Conservation (phyloP, 2,329 filamentous ascomycete species). For the Neofusicoccum umdonicola region DNA sequence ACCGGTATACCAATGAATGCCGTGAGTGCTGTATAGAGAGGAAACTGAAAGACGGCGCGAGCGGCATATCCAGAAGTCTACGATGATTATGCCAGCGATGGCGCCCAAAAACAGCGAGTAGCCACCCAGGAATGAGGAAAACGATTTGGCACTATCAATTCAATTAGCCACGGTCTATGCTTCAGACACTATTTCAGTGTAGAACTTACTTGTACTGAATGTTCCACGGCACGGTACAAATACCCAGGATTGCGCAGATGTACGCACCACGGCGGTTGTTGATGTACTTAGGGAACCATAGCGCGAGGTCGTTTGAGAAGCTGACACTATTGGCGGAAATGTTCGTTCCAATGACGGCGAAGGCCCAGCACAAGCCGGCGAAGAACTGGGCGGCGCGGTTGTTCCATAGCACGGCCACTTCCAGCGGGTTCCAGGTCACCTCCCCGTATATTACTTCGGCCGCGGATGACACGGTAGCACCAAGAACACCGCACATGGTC, state of each 20-base stretch:
- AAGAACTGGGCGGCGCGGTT: constrained; percentile 16
- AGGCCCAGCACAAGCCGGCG: constrained; percentile 15
- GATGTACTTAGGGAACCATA: constrained; percentile 18
- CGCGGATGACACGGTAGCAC: constrained; percentile 7
- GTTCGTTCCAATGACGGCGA: constrained; percentile 21
- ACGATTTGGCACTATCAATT: constrained; percentile 24
- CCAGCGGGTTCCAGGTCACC: constrained; percentile 24
- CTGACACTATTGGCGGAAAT: constrained; percentile 18
- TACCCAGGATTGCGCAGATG: constrained; percentile 36
- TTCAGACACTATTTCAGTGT: constrained; percentile 33
- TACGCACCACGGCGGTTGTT: constrained; percentile 30
- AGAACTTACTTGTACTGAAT: constrained; percentile 6
- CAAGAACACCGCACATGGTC: constrained; percentile 13
- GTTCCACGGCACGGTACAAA: constrained; percentile 23
- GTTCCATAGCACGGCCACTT: constrained; percentile 23
- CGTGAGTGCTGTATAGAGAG: constrained; percentile 28
- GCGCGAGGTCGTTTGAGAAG: constrained; percentile 17
- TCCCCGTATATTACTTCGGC: constrained; percentile 20
- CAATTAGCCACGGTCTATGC: constrained; percentile 23
- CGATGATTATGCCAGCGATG: constrained; percentile 27
- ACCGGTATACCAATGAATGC: constrained; percentile 28
- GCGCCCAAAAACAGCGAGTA: constrained; percentile 29
- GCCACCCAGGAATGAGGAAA: constrained; percentile 33
- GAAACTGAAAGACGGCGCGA: constrained; percentile 25
- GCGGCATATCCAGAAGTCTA: constrained; percentile 26